Conservation (phyloP, 257 asterid genomes). For the Nyctanthes arbortristis region DNA sequence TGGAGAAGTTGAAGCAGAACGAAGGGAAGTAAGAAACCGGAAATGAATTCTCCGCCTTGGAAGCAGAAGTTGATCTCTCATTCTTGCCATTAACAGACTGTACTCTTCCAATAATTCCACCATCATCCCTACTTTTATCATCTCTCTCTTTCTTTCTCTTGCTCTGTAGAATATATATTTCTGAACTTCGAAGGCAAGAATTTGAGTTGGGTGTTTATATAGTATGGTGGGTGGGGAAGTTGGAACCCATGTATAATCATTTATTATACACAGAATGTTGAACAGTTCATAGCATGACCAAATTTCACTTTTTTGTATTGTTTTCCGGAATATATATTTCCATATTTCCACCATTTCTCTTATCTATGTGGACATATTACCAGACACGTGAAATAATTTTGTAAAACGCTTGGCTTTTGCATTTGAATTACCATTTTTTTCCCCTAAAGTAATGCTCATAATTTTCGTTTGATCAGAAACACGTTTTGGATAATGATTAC, state of each 20-base stretch:
- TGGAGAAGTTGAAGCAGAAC: slow-evolving; percentile 44
- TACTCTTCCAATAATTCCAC: slow-evolving; percentile 69
- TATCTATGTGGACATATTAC: slow-evolving; percentile 15
- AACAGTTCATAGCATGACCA: not conserved
- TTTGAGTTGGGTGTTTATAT: slow-evolving; percentile 17
- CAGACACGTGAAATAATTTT: not conserved
- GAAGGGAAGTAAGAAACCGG: slow-evolving; percentile 37
- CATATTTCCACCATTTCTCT: not conserved
- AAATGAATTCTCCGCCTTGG: slow-evolving; percentile 40
- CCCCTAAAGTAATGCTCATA: too few relatives aligned
- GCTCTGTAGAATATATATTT: not conserved
- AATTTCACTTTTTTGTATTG: slow-evolving; percentile 10
- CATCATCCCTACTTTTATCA: slow-evolving; percentile 75
- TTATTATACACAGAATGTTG: not conserved
- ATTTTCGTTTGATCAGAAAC: too few relatives aligned
- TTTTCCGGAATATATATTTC: slow-evolving; percentile 2
- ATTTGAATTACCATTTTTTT: too few relatives aligned
- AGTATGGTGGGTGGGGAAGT: not conserved
- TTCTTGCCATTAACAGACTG: slow-evolving; percentile 53
- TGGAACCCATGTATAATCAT: too few relatives aligned
- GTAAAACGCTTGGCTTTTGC: too few relatives aligned
- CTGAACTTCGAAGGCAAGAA: not conserved
- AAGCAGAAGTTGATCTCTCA: slow-evolving; percentile 47
- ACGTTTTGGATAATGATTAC: too few relatives aligned
- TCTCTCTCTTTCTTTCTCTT: slow-evolving; percentile 18